Base-by-base conservation (phyloP, 768 basidiomycete species). In the Floccularia luteovirens region DNA sequence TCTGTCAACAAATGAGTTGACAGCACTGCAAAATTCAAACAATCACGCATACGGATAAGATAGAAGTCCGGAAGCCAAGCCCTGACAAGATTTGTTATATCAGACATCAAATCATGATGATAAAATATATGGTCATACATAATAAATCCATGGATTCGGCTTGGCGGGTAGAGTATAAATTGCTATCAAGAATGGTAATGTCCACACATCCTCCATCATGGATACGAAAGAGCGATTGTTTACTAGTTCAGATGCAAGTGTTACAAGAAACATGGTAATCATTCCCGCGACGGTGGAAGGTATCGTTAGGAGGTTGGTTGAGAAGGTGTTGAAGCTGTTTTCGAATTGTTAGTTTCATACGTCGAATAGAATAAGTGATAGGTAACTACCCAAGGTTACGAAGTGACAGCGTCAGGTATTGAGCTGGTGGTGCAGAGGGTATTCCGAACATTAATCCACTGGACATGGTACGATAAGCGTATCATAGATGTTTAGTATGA, bases 401-500 rank as follows among this genome's bases (percentile, higher is more conserved):
- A 6, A 82, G 63, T 20, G 72, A 67, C 6, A 82, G 62, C 0
- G 80, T 78, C 17, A 83, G 67, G 49, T 84, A 84, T 0, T 67
- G 65, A 1, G 53, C 47, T 1, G 77, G 77, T 14, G 76, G 67
- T 7, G 50, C 27, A 30, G 60, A 53, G 10, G 78, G 70, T 43
- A 77, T 70, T 16, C 69, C 65, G 39, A 75, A 79, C 58, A 72
- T 59, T 1, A 79, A 53, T 1, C 75, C 74, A 6, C 74, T 75
- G 42, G 4, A 31, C 33, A 30, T 24, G 12, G 37, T 23, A 14
- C n/a, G 5, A 12, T 24, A 36, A 24, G 17, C n/a, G n/a, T n/a
- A n/a, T n/a, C n/a, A n/a, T 8, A 16, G 10, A 10, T 16, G 12
- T 13, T 22, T 14, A 24, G 23, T 16, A 34, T 17, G 10, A 25